Evolutionary conservation across 1,284 basidiomycete species (phyloP).

Genomic region (Cystobasidium sp.): DNA sequence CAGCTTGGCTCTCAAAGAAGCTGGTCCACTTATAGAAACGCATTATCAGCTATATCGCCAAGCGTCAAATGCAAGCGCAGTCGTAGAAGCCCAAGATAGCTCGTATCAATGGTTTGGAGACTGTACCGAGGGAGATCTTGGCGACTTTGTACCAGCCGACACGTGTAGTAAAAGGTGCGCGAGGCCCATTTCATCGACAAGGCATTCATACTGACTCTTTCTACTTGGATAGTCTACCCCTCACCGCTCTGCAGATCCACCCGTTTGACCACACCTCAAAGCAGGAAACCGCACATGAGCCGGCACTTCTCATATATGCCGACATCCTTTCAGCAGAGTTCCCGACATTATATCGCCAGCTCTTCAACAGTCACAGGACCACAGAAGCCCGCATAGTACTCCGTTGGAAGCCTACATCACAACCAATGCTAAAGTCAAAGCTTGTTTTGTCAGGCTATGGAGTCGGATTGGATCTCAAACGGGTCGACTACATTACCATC

Average conservation of each 20-base stretch:
- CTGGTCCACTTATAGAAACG: conserved; percentile 44
- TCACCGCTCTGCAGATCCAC: background rate
- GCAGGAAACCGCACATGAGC: background rate
- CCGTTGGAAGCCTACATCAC: conserved; percentile 41
- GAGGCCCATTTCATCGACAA: background rate
- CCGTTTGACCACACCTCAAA: conserved; percentile 40
- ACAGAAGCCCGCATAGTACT: conserved; percentile 15
- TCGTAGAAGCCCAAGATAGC: background rate
- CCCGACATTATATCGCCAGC: background rate
- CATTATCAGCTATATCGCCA: conserved; percentile 32
- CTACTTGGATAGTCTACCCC: background rate
- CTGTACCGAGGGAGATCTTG: background rate
- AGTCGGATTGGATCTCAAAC: conserved; percentile 89
- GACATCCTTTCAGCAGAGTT: conserved; percentile 19
- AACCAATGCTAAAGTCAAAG: background rate
- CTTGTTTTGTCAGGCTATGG: conserved; percentile 70
- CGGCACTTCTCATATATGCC: conserved; percentile 32
- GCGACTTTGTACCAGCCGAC: background rate
- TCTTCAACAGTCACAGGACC: background rate
- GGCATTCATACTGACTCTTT: background rate
- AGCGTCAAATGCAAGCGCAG: background rate
- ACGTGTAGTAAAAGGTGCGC: conserved; percentile 6
- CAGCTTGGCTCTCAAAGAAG: conserved; percentile 35
- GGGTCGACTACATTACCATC: conserved; percentile 92
- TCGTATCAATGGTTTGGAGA: conserved; percentile 23